These are phyloP conservation scores for Taiozyma onychis DNA, from an alignment of 1,139 yeast genomes.

Conservation along the genomic window DNA sequence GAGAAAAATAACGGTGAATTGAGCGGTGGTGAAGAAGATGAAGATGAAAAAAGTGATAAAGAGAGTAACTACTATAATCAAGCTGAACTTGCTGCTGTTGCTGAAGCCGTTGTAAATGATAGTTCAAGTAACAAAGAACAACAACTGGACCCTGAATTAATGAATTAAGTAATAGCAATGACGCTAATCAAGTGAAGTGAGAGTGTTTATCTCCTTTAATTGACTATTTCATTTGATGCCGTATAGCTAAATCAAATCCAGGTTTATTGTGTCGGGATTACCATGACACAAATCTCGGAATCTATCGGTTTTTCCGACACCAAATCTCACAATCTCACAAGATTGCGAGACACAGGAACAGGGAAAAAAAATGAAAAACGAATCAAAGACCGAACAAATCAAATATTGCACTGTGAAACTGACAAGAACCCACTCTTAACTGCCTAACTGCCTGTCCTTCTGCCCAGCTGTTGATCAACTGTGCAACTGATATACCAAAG, in stretches of 20 bases:
- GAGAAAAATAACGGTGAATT: slow-evolving; percentile 6
- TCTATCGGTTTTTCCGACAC: neutral
- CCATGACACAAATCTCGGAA: neutral
- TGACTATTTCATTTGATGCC: no score
- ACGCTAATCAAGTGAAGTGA: no score
- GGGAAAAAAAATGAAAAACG: neutral
- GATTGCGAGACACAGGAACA: neutral
- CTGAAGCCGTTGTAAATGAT: slow-evolving; percentile 19
- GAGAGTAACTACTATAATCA: slow-evolving; percentile 13
- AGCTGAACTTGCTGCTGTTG: slow-evolving; percentile 21
- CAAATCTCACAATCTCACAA: no score
- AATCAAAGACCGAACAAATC: neutral
- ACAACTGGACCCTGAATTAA: slow-evolving; percentile 16
- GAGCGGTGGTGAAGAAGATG: slow-evolving; percentile 1
- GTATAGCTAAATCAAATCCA: neutral
- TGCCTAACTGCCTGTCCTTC: neutral
- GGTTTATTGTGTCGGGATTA: neutral
- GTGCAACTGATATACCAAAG: neutral
- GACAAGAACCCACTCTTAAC: neutral
- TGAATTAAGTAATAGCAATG: neutral
- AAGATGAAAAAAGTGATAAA: slow-evolving; percentile 1
- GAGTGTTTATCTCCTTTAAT: no score
- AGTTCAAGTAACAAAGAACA: slow-evolving; percentile 3
- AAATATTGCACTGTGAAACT: neutral
- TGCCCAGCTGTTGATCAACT: neutral